Evolutionary conservation across 768 basidiomycete genomes (phyloP).

Genomic region (Cyclocybe aegerita): DNA sequence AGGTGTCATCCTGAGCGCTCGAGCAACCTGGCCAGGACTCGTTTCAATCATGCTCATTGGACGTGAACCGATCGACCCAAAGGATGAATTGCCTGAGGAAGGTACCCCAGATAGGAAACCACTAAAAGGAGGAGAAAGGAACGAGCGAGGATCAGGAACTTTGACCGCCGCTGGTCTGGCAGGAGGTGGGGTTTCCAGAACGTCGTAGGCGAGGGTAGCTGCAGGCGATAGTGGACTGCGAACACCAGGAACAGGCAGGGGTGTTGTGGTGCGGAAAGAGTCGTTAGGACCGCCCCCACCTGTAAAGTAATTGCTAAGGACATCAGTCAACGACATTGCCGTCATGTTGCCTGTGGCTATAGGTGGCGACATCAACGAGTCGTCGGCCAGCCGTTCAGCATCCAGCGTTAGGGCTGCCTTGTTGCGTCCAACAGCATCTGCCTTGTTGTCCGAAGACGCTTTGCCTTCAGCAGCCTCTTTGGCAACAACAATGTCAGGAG

Average conservation of each 20-base stretch:
- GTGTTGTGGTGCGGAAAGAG: slow-evolving; percentile 4
- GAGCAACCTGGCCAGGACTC: slow-evolving; percentile 33
- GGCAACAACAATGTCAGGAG: slow-evolving; percentile 6
- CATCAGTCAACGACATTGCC: slow-evolving; percentile 12
- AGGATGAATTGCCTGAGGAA: slow-evolving; percentile 16
- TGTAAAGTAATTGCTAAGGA: slow-evolving; percentile 14
- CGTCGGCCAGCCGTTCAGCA: neutral
- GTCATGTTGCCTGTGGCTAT: slow-evolving; percentile 3
- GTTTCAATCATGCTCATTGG: slow-evolving; percentile 39
- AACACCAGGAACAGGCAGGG: slow-evolving; percentile 2
- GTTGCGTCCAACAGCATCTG: neutral
- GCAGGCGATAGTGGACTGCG: slow-evolving; percentile 13
- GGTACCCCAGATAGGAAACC: slow-evolving; percentile 10
- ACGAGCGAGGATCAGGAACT: slow-evolving; percentile 16
- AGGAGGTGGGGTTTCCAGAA: slow-evolving; percentile 10
- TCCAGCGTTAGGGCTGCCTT: slow-evolving; percentile 9
- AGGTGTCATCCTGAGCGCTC: slow-evolving; percentile 37
- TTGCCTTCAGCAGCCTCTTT: neutral
- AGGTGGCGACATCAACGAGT: slow-evolving; percentile 7
- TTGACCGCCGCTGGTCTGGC: slow-evolving; percentile 9
- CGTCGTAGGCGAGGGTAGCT: slow-evolving; percentile 19
- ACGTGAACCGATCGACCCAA: slow-evolving; percentile 20
- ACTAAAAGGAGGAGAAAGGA: slow-evolving; percentile 22
- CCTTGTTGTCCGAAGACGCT: neutral
- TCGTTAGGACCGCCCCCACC: neutral